Percentiles rank a stretch among this genome's conserved stretches.
Conservation (phyloP, 306 rosid genomes). For the Hippophae rhamnoides region DNA sequence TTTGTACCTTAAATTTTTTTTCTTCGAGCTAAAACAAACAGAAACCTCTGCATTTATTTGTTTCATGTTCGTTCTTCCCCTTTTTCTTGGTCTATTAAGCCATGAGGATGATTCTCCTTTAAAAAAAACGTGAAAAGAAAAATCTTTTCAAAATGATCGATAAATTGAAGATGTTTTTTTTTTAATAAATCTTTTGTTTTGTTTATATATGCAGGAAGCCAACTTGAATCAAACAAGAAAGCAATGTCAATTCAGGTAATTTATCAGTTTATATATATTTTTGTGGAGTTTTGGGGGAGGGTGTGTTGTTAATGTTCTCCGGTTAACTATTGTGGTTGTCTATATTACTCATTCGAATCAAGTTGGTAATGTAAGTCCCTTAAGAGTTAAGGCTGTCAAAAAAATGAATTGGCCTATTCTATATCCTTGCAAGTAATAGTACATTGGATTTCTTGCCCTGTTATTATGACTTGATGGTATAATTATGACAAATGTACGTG, state of each 20-base stretch:
- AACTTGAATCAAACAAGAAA: conserved; percentile 43
- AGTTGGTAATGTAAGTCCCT: neutral
- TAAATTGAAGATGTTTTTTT: neutral
- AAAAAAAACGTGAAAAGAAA: neutral
- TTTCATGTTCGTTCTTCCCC: too few relatives aligned
- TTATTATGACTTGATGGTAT: too few relatives aligned
- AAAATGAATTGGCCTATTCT: neutral
- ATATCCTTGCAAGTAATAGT: neutral
- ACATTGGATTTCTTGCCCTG: neutral
- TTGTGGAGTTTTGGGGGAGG: neutral
- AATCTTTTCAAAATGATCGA: too few relatives aligned
- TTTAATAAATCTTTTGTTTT: neutral
- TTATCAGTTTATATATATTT: neutral
- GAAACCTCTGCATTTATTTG: neutral
- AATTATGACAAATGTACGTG: too few relatives aligned
- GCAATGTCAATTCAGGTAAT: conserved; percentile 46
- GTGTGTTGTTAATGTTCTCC: too few relatives aligned
- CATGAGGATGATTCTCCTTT: neutral
- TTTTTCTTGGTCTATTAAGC: neutral
- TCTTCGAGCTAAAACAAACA: too few relatives aligned
- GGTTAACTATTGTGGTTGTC: neutral
- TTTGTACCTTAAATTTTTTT: neutral
- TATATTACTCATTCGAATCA: neutral
- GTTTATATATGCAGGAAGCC: conserved; percentile 34
- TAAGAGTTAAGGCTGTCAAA: neutral